Conservation (phyloP, 768 basidiomycete genomes). For the Amanita pallidorosea region DNA sequence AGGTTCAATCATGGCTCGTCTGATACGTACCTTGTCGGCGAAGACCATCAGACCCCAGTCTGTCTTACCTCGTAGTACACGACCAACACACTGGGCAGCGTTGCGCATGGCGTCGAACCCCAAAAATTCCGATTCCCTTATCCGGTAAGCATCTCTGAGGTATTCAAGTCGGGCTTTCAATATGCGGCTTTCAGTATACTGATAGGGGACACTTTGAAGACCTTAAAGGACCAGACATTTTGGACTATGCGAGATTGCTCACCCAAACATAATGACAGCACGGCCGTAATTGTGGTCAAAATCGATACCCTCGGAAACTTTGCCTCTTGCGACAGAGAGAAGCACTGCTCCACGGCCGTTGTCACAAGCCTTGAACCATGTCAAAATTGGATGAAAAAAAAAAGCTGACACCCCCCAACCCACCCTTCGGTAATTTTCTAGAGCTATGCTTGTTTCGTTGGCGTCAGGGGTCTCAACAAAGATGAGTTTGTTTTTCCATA, state of each 20-base stretch:
- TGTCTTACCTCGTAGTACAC: constrained; percentile 94
- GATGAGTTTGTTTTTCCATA: constrained; percentile 98
- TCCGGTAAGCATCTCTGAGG: constrained; percentile 95
- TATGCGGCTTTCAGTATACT: constrained; percentile 97
- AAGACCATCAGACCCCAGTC: constrained; percentile 99
- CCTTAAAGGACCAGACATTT: constrained; percentile 9
- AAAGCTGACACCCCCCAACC: constrained; percentile 9
- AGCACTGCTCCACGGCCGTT: constrained; percentile 96
- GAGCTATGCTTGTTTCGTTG: constrained; percentile 94
- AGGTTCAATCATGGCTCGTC: neutral
- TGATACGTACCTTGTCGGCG: constrained; percentile 78
- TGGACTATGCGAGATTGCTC: constrained; percentile 10
- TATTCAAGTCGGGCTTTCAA: constrained; percentile 96
- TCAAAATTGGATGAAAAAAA: constrained; percentile 8
- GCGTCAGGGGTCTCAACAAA: constrained; percentile 99
- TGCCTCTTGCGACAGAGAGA: constrained; percentile 94
- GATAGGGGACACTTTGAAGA: constrained; percentile 70
- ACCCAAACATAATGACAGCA: constrained; percentile 99
- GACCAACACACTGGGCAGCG: constrained; percentile 97
- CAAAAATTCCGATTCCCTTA: constrained; percentile 96
- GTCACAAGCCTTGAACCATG: constrained; percentile 75
- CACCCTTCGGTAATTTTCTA: constrained; percentile 95
- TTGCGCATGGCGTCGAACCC: constrained; percentile 99
- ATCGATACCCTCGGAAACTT: constrained; percentile 99
- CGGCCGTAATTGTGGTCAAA: constrained; percentile 99